These are phyloP conservation scores for Suillus lakei DNA, from an alignment of 768 basidiomycete species.

Conservation along the genomic window DNA sequence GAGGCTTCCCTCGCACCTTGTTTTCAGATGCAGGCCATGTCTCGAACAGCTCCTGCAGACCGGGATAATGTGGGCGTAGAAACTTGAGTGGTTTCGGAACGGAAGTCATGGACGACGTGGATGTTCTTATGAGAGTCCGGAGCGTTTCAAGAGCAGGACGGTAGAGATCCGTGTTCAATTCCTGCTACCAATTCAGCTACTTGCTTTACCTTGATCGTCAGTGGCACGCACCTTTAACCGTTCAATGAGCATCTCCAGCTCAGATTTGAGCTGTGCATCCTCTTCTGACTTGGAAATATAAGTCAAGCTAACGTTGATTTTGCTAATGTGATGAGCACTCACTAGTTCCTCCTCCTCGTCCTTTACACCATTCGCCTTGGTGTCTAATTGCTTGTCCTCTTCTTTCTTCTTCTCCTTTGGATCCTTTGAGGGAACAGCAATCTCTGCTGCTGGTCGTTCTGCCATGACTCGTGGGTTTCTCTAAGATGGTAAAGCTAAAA, in stretches of 20 bases:
- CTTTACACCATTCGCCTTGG: slow-evolving; percentile 58
- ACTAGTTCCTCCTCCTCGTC: slow-evolving; percentile 78
- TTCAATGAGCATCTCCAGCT: slow-evolving; percentile 97
- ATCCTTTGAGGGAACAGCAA: slow-evolving; percentile 73
- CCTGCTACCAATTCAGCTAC: slow-evolving; percentile 52
- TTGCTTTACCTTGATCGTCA: slow-evolving; percentile 6
- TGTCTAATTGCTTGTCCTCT: slow-evolving; percentile 45
- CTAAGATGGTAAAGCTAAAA: slow-evolving; percentile 27
- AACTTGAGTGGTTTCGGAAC: slow-evolving; percentile 99
- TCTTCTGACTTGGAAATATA: slow-evolving; percentile 77
- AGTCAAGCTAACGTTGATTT: slow-evolving; percentile 16
- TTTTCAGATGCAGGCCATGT: slow-evolving; percentile 79
- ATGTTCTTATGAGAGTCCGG: slow-evolving; percentile 91
- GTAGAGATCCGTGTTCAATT: slow-evolving; percentile 85
- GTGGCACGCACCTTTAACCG: slow-evolving; percentile 73
- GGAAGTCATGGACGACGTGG: slow-evolving; percentile 98
- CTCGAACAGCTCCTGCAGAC: slow-evolving; percentile 82
- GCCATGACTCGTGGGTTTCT: slow-evolving; percentile 47
- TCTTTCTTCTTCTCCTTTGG: slow-evolving; percentile 68
- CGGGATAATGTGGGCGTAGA: slow-evolving; percentile 91
- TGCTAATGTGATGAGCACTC: slow-evolving; percentile 37
- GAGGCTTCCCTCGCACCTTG: slow-evolving; percentile 52
- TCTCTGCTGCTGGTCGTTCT: slow-evolving; percentile 59
- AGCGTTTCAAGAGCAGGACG: slow-evolving; percentile 92
- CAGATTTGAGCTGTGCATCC: slow-evolving; percentile 89